phyloP scores from a whole-genome alignment of 2,329 filamentous ascomycete species.

The Botrytis elliptica region DNA sequence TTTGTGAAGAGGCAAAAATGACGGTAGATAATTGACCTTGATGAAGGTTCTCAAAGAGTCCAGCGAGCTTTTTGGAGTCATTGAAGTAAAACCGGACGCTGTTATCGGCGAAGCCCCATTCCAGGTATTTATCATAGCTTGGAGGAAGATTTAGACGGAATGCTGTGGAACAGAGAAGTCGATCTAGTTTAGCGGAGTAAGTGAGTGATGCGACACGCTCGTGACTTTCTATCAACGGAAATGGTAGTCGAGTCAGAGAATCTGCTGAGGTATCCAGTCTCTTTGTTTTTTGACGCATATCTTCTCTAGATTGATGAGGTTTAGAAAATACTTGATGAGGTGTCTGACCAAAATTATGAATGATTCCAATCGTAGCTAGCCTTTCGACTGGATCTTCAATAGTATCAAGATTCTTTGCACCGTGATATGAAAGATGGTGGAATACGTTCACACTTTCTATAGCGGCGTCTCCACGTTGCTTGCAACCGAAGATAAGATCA shows the following conservation, averaged over 20 bases:
- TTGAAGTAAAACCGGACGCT: slow-evolving; percentile 88
- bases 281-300: slow-evolving; percentile 60
- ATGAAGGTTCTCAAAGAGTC: slow-evolving; percentile 91
- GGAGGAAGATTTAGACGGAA: slow-evolving; percentile 87
- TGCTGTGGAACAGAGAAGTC: slow-evolving; percentile 77
- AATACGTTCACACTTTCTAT: slow-evolving; percentile 93
- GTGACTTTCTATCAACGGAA: slow-evolving; percentile 68
- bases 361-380: slow-evolving; percentile 87
- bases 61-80: slow-evolving; percentile 78
- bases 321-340: slow-evolving; percentile 90
- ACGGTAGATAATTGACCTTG: slow-evolving; percentile 83
- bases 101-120: slow-evolving; percentile 94
- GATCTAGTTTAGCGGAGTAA: slow-evolving; percentile 76
- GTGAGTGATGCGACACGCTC: slow-evolving; percentile 79
- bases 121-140: slow-evolving; percentile 82
- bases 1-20: slow-evolving; percentile 84
- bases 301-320: slow-evolving; percentile 74
- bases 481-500: slow-evolving; percentile 89
- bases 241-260: slow-evolving; percentile 72
- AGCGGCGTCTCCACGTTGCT: slow-evolving; percentile 90
- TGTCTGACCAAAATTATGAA: slow-evolving; percentile 98
- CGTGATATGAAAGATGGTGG: slow-evolving; percentile 92
- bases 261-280: slow-evolving; percentile 77
- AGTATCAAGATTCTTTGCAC: slow-evolving; percentile 85
- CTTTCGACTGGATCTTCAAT: slow-evolving; percentile 87